A percentile compares a stretch with the other conserved stretches of the same genome.
These are phyloP conservation scores for Adansonia gregorii DNA, from an alignment of 441 rosid genomes.

Conservation along the genomic window DNA sequence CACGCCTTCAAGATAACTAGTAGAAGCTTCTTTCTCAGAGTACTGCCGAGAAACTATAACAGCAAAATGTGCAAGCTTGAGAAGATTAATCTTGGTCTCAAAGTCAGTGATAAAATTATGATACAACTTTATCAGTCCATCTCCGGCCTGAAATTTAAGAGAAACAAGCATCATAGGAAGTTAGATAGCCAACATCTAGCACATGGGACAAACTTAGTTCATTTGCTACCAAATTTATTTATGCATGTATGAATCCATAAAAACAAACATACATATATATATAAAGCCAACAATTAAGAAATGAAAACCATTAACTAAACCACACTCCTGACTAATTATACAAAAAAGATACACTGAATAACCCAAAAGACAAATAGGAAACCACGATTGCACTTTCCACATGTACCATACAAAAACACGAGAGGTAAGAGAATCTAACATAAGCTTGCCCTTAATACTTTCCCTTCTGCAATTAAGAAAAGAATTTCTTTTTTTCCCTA, in stretches of 20 bases:
- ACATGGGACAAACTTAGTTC: background rate
- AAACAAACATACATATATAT: background rate
- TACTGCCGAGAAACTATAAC: slow-evolving; percentile 89
- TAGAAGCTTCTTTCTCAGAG: slow-evolving; percentile 85
- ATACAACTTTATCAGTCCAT: slow-evolving; percentile 85
- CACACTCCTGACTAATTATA: slow-evolving; percentile 2
- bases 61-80: slow-evolving; percentile 92
- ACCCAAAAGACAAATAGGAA: background rate
- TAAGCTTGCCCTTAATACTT: background rate
- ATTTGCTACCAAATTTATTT: background rate
- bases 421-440: background rate
- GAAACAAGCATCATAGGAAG: background rate
- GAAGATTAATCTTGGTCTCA: slow-evolving; percentile 94
- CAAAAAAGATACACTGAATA: slow-evolving; percentile 1
- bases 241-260: background rate
- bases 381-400: background rate
- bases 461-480: background rate
- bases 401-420: background rate
- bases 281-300: background rate
- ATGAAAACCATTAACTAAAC: background rate
- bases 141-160: slow-evolving; percentile 69
- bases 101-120: slow-evolving; percentile 89
- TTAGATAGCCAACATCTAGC: slow-evolving; percentile 8
- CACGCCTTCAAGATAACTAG: slow-evolving; percentile 75
- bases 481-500: no score